Conservation (phyloP, 2,329 filamentous ascomycete genomes). For the Monilinia aucupariae region DNA sequence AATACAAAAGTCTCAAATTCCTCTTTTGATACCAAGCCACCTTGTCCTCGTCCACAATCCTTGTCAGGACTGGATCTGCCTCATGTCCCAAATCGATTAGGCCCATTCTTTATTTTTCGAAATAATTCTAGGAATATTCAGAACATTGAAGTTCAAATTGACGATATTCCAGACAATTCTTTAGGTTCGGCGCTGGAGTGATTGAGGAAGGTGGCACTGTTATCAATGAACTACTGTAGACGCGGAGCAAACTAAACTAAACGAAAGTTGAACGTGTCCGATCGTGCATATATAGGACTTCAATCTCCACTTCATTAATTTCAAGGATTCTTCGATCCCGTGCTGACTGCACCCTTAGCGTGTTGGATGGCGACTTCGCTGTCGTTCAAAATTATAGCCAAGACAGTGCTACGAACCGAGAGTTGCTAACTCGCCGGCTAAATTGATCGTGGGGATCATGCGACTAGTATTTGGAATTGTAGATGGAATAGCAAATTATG, state of each 20-base stretch:
- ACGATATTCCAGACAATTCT: not conserved
- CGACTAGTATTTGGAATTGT: not conserved
- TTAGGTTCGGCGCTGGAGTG: not conserved
- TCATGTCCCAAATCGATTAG: slow-evolving; percentile 8
- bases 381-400: slow-evolving; percentile 1
- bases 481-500: not conserved
- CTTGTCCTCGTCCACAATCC: slow-evolving; percentile 38
- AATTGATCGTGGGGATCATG: slow-evolving; percentile 13
- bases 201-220: slow-evolving; percentile 12
- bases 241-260: slow-evolving; percentile 11
- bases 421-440: slow-evolving; percentile 3
- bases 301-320: not conserved
- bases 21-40: slow-evolving; percentile 39
- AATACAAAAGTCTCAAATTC: slow-evolving; percentile 38
- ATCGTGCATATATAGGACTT: slow-evolving; percentile 6
- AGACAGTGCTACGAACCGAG: not conserved
- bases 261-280: slow-evolving; percentile 14
- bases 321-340: not conserved
- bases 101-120: not conserved
- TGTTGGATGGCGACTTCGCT: not conserved
- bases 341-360: slow-evolving; percentile 3
- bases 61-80: slow-evolving; percentile 38
- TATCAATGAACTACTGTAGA: not conserved
- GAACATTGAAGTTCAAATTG: not conserved
- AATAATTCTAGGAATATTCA: not conserved